Evolutionary conservation across 2,329 filamentous ascomycete species (phyloP).

Genomic region (Ophiosphaerella korrae): DNA sequence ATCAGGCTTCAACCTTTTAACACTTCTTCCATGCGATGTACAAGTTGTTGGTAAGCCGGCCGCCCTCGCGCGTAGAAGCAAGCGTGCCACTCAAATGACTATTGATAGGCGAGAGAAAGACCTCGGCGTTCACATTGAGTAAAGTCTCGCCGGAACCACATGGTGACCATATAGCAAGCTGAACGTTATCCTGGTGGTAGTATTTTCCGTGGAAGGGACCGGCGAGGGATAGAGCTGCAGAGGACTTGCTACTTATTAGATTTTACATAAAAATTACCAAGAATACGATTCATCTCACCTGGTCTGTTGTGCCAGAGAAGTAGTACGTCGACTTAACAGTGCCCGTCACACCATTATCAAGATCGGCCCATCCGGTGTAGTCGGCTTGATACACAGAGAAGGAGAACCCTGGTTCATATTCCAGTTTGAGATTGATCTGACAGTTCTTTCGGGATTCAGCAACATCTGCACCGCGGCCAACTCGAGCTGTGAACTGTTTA

Average conservation of each 20-base stretch:
- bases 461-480: conserved; percentile 27
- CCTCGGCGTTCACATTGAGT: conserved; percentile 40
- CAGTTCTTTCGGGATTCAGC: conserved; percentile 46
- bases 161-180: conserved; percentile 34
- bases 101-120: conserved; percentile 33
- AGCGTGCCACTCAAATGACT: conserved; percentile 30
- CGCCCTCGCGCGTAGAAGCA: conserved; percentile 31
- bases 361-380: conserved; percentile 42
- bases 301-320: conserved; percentile 39
- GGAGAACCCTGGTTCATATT: conserved; percentile 45
- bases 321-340: conserved; percentile 44
- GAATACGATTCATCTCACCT: conserved; percentile 22
- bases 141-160: conserved; percentile 29
- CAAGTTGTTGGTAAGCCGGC: conserved; percentile 30
- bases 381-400: conserved; percentile 43
- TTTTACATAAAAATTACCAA: neutral
- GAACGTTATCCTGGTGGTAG: conserved; percentile 50
- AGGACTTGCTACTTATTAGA: conserved; percentile 9
- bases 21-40: conserved; percentile 44
- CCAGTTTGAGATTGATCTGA: conserved; percentile 43
- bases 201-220: conserved; percentile 54
- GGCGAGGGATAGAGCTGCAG: conserved; percentile 29
- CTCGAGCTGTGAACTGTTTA: conserved; percentile 38
- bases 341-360: conserved; percentile 45
- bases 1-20: conserved; percentile 11